Percentiles rank a stretch among this genome's conserved stretches.
These are phyloP conservation scores for Endotrypanum monterogeii DNA, from an alignment of 208 protist species.

Conservation along the genomic window DNA sequence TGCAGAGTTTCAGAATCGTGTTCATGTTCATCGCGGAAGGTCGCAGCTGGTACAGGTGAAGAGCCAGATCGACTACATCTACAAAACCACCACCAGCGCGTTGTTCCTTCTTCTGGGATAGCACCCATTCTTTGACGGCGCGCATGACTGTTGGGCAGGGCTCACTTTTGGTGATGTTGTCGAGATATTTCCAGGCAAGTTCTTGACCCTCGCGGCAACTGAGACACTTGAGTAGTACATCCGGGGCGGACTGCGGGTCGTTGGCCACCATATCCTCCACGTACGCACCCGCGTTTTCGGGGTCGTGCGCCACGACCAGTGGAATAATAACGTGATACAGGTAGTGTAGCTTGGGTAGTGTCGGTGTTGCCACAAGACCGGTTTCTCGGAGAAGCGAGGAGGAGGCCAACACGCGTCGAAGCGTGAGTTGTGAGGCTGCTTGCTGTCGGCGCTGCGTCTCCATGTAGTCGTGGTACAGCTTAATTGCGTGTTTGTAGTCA, in stretches of 20 bases:
- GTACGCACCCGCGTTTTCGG: slow-evolving; percentile 35
- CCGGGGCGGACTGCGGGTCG: slow-evolving; percentile 56
- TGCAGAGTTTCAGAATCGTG: slow-evolving; percentile 52
- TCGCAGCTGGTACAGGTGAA: slow-evolving; percentile 48
- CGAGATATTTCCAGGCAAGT: slow-evolving; percentile 35
- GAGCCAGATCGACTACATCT: slow-evolving; percentile 26
- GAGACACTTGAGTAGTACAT: slow-evolving; percentile 74
- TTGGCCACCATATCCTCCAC: slow-evolving; percentile 64
- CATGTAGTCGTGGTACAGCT: slow-evolving; percentile 58
- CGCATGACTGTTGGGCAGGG: not conserved
- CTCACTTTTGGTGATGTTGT: not conserved
- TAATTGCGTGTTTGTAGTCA: slow-evolving; percentile 49
- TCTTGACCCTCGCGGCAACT: slow-evolving; percentile 33
- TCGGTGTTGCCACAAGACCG: slow-evolving; percentile 18
- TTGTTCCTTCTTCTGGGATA: not conserved
- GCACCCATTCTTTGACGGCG: slow-evolving; percentile 1
- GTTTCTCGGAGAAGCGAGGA: slow-evolving; percentile 28
- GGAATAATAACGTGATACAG: slow-evolving; percentile 82
- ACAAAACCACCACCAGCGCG: not conserved
- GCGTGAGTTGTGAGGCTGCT: slow-evolving; percentile 1
- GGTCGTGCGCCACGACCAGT: slow-evolving; percentile 53
- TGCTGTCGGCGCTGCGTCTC: slow-evolving; percentile 9
- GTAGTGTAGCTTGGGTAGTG: slow-evolving; percentile 41
- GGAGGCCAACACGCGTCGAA: slow-evolving; percentile 32
- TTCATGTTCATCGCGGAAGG: slow-evolving; percentile 77